Percentiles rank a stretch among this genome's conserved stretches.
These are phyloP conservation scores for Aschersonia sp. DNA, from an alignment of 2,329 filamentous ascomycete species.

Conservation along the genomic window DNA sequence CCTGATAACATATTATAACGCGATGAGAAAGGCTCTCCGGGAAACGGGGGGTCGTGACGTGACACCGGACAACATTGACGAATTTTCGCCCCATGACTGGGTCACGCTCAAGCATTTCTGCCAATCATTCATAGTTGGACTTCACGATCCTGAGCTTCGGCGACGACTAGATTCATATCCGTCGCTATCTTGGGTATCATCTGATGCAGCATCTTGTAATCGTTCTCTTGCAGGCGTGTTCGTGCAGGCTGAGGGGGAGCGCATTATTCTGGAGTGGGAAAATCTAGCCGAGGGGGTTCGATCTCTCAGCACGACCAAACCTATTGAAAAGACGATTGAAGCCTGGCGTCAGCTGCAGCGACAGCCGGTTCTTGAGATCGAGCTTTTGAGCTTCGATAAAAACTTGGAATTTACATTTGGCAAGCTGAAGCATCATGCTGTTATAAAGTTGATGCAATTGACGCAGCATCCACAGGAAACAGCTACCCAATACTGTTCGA, in stretches of 20 bases:
- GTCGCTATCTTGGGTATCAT: constrained; percentile 27
- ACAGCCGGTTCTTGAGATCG: constrained; percentile 23
- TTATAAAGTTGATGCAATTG: constrained; percentile 36
- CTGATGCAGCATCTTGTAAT: constrained; percentile 13
- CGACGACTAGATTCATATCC: constrained; percentile 27
- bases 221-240: constrained; percentile 39
- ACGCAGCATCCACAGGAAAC: constrained; percentile 39
- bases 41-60: constrained; percentile 35
- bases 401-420: constrained; percentile 34
- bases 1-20: constrained; percentile 29
- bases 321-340: constrained; percentile 21
- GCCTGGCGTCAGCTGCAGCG: constrained; percentile 31
- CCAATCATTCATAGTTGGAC: constrained; percentile 37
- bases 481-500: constrained; percentile 31
- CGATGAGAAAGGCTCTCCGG: constrained; percentile 34
- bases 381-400: constrained; percentile 35
- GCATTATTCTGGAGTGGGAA: constrained; percentile 26
- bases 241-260: constrained; percentile 41
- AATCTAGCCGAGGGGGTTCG: constrained; percentile 8
- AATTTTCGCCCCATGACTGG: constrained; percentile 29
- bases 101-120: constrained; percentile 35
- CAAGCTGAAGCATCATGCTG: constrained; percentile 33
- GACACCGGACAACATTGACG: constrained; percentile 27
- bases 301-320: constrained; percentile 7
- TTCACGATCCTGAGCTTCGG: constrained; percentile 30